Conservation (phyloP, 164 flowering plant species). For the Vitis cinerea region DNA sequence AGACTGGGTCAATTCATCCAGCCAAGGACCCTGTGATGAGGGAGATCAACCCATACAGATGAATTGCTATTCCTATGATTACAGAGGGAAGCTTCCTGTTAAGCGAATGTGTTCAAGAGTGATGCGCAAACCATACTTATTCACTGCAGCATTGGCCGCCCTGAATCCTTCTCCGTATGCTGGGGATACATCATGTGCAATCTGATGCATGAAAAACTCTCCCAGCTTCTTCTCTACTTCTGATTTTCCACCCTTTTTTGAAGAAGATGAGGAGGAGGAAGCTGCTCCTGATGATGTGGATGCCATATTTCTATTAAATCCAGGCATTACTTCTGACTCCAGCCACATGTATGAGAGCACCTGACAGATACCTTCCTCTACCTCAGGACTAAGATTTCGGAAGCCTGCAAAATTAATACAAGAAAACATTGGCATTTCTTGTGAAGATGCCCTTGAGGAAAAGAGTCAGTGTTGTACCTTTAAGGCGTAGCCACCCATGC, state of each 20-base stretch:
- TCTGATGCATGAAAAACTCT: conserved; percentile 87
- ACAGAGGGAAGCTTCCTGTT: conserved; percentile 67
- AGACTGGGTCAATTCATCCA: conserved; percentile 6
- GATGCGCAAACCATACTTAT: conserved; percentile 68
- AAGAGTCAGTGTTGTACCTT: conserved; percentile 39
- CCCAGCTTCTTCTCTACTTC: conserved; percentile 69
- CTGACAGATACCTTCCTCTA: conserved; percentile 97
- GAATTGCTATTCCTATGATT: conserved; percentile 4
- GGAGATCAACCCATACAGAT: too few species aligned
- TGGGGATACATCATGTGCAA: conserved; percentile 80
- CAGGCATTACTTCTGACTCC: conserved; percentile 83
- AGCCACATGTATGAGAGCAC: conserved; percentile 95
- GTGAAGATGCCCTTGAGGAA: not conserved
- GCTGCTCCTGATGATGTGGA: conserved; percentile 54
- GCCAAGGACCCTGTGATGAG: too few species aligned
- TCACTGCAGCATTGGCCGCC: conserved; percentile 81
- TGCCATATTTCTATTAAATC: conserved; percentile 38
- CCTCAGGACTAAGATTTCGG: conserved; percentile 72
- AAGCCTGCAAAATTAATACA: conserved; percentile 45
- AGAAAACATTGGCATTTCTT: not conserved
- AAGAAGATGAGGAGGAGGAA: conserved; percentile 55
- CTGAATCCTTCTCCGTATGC: conserved; percentile 91
- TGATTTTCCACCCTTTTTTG: conserved; percentile 79
- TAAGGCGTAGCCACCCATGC: conserved; percentile 96
- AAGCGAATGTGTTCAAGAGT: conserved; percentile 79